Evolutionary conservation across 768 basidiomycete species (phyloP), one percentile per base, ranked within the genome.

Genomic region (Kwoniella bestiolae): DNA sequence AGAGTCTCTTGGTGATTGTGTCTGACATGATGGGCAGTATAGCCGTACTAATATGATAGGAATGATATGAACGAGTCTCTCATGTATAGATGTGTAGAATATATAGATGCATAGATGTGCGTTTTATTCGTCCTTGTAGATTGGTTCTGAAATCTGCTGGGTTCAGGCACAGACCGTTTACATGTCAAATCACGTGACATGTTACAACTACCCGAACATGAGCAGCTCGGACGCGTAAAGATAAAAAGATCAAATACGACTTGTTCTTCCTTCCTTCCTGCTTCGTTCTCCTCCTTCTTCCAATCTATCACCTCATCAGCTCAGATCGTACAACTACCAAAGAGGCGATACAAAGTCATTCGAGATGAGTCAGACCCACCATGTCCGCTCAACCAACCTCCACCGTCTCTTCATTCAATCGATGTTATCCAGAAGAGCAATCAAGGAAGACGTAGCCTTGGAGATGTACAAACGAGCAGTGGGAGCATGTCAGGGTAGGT

Each of bases 391-490:
- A 26, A 67, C 65, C 47, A 64, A 78, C 60, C 72, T 80, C 9
- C 77, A 80, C 50, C 58, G 74, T 41, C 60, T 75, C 26, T 75
- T 68, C 45, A 61, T 79, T 23, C 79, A 80, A 60, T 66, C 69
- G 28, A 52, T 80, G 12, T 68, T 80, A 7, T 72, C 77, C 0
- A 58, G 79, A 31, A 61, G 79, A 31, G 61, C 63, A 4, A 60
- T 76, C 45, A 32, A 56, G 44, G 71, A 79, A 52, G 60, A 70
- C 8, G 53, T 73, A 18, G 74, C 70, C 7, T 38, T 77, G 34
- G 74, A 77, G 67, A 49, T 80, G 26, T 79, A 80, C 66, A 73
- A 71, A 28, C 26, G 79, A 41, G 71, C 74, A 23, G 56, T 75
- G 7, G 34, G 47, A 5, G 77, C 75, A 7, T 65, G 69, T 49